These are phyloP conservation scores for Mortierella sp. DNA, from an alignment of 371 early-diverging fungal genomes.

Conservation along the genomic window DNA sequence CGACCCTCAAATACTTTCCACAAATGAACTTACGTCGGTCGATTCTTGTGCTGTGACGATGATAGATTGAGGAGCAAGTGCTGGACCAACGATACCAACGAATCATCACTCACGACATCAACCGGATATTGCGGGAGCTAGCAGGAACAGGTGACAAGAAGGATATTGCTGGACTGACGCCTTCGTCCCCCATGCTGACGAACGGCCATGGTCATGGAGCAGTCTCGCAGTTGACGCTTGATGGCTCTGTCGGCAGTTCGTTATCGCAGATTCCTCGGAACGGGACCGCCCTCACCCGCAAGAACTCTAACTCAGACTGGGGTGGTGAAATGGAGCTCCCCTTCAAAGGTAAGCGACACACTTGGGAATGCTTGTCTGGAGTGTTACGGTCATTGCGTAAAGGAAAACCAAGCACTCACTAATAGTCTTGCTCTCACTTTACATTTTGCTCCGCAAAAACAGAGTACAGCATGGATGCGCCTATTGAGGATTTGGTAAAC, in stretches of 20 bases:
- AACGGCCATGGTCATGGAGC: constrained; percentile 32
- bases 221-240: constrained; percentile 39
- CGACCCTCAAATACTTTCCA: no score
- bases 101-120: constrained; percentile 87
- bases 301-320: constrained; percentile 47
- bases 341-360: constrained; percentile 47
- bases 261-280: constrained; percentile 4
- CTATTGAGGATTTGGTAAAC: constrained; percentile 77
- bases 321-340: constrained; percentile 58
- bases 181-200: constrained; percentile 30
- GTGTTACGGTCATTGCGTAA: no score
- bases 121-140: constrained; percentile 85
- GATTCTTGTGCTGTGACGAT: not conserved
- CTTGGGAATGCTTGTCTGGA: not conserved
- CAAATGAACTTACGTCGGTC: no score
- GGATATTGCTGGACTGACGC: constrained; percentile 46
- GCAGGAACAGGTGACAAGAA: constrained; percentile 62
- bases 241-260: constrained; percentile 27
- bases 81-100: constrained; percentile 80
- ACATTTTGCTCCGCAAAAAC: not conserved
- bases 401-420: not conserved
- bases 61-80: constrained; percentile 83
- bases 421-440: not conserved
- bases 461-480: constrained; percentile 73
- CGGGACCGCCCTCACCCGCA: constrained; percentile 26